A percentile compares a stretch with the other conserved stretches of the same genome.
Conservation (phyloP, 1,139 yeast genomes). For the Yarrowia galli region DNA sequence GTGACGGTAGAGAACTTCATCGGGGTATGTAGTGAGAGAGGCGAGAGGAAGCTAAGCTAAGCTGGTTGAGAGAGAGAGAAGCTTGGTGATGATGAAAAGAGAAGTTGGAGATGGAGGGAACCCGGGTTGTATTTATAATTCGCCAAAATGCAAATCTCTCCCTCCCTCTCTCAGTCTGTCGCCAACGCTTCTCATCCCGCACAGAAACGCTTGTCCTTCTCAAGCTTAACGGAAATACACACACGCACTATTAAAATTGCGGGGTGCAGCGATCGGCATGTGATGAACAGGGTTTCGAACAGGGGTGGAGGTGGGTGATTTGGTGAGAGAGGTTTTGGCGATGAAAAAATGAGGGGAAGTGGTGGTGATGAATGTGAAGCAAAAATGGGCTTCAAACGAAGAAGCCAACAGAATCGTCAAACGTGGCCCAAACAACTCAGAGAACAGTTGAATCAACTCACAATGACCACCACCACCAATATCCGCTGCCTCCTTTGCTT, state of each 20-base stretch:
- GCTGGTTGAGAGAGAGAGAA: neutral
- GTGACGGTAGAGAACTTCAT: constrained; percentile 32
- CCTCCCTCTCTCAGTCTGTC: neutral
- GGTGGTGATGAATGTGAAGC: neutral
- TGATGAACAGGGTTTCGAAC: constrained; percentile 36
- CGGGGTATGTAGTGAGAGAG: neutral
- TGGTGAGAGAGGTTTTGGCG: too few species aligned
- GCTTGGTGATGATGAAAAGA: constrained; percentile 4
- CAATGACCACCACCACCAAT: too few species aligned
- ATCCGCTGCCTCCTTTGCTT: too few species aligned
- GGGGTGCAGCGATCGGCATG: constrained; percentile 35
- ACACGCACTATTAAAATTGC: constrained; percentile 8
- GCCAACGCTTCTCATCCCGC: neutral
- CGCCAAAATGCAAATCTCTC: neutral
- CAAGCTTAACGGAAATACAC: constrained; percentile 14
- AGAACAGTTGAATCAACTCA: too few species aligned
- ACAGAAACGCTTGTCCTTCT: neutral
- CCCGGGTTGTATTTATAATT: neutral
- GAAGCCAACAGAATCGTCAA: too few species aligned
- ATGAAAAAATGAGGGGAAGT: too few species aligned
- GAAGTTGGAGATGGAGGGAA: too few species aligned
- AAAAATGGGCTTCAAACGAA: too few species aligned
- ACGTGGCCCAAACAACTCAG: too few species aligned
- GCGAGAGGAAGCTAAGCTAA: neutral
- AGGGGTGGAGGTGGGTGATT: constrained; percentile 16